These are phyloP conservation scores for Kurtzmaniella quercitrusa DNA, from an alignment of 1,139 yeast genomes.

Conservation along the genomic window DNA sequence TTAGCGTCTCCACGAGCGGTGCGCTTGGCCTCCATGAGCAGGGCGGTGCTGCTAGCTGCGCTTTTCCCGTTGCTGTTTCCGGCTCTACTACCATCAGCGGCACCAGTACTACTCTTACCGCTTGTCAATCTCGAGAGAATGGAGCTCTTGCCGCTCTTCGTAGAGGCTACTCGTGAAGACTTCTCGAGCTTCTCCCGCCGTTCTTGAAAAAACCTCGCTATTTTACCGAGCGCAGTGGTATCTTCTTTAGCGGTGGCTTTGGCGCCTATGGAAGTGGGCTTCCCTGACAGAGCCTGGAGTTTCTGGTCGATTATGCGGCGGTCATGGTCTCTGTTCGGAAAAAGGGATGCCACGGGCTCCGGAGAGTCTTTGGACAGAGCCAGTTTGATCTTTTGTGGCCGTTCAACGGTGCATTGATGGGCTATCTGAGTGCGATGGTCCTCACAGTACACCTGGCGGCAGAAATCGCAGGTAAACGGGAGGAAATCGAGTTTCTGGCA, in stretches of 20 bases:
- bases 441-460: constrained; percentile 54
- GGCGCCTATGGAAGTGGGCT: constrained; percentile 26
- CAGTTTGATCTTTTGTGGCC: constrained; percentile 18
- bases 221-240: constrained; percentile 40
- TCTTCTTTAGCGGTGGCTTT: constrained; percentile 18
- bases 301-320: constrained; percentile 36
- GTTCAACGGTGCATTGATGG: constrained; percentile 40
- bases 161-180: constrained; percentile 3
- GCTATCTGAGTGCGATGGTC: constrained; percentile 48
- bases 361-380: constrained; percentile 13
- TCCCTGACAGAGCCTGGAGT: constrained; percentile 19
- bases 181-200: constrained; percentile 11
- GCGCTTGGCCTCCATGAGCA: constrained; percentile 30
- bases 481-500: constrained; percentile 66
- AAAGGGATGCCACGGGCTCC: constrained; percentile 28
- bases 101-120: not conserved
- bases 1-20: constrained; percentile 67
- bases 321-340: constrained; percentile 52
- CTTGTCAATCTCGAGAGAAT: not conserved
- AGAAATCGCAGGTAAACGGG: constrained; percentile 60
- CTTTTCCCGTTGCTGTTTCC: not conserved
- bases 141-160: not conserved
- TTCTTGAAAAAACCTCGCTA: constrained; percentile 40
- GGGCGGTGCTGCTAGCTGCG: not conserved
- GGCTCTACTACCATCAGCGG: not conserved